Base-by-base conservation (phyloP, 805 yeast species). In the Teunomyces barrocoloradensis region DNA sequence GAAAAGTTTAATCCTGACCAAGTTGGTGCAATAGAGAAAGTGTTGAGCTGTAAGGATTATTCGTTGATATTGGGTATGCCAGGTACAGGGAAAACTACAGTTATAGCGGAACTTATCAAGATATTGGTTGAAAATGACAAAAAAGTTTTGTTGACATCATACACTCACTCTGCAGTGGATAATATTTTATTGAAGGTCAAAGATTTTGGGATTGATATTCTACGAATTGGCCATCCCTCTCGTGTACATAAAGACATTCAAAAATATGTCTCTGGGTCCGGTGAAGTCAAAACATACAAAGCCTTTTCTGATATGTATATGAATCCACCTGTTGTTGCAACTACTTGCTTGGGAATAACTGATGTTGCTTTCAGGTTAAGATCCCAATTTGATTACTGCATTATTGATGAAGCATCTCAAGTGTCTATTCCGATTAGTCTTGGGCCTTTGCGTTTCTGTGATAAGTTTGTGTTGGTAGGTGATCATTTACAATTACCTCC, bases 401-500 rank as follows among this genome's bases (percentile, higher is more conserved):
- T 94, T 36, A 78, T 94, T 38, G 99, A 94, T 64, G 99, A 94
- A 64, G 98, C 98, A 0, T 90, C 97, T 1, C 99, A 94, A 60
- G 87, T 92, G 0, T 85, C 97, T 0, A 75, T 92, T 75, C 99
- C 99, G 0, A 76, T 88, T 5, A 87, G 95, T 55, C 64, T 94
- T 25, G 99, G 98, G 0, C 98, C 99, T 0, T 64, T 94, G 41
- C 66, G 90, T 28, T 80, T 78, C 53, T 84, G 90, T 29, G 84
- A 85, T 39, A 87, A 79, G 63, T 94, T 92, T 61, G 77, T 94
- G 1, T 74, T 94, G 50, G 97, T 94, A n/a, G 99, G 99, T 7
- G 99, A 94, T 62, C 98, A 94, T 63, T 81, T 79, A 53, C 99
- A 94, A 64, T 71, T 94, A 21, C 95, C 97, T 2, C 99, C 99